Evolutionary conservation across 225 moss, liverwort and hornwort species (phyloP).

Genomic region (Anthoceros angustus): DNA sequence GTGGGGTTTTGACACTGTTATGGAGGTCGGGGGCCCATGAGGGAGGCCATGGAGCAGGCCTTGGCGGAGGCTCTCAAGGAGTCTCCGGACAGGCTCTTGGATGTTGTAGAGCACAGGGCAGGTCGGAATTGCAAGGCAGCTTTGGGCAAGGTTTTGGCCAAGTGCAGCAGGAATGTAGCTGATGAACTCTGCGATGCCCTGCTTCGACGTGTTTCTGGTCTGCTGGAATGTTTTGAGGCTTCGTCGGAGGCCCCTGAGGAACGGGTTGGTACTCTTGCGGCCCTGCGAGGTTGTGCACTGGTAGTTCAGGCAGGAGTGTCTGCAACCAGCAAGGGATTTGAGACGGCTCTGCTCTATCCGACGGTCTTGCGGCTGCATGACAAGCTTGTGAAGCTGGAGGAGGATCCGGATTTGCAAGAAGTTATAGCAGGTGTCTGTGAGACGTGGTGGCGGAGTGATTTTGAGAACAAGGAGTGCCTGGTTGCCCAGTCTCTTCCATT

Average conservation of each 20-base stretch:
- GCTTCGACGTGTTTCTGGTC: slow-evolving; percentile 13
- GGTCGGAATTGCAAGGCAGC: slow-evolving; percentile 11
- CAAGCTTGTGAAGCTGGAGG: slow-evolving; percentile 22
- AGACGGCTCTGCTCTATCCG: slow-evolving; percentile 22
- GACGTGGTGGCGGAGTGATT: slow-evolving; percentile 36
- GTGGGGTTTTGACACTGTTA: no score
- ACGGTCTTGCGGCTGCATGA: slow-evolving; percentile 25
- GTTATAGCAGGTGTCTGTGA: slow-evolving; percentile 29
- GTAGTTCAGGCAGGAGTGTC: slow-evolving; percentile 15
- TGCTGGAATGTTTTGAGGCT: slow-evolving; percentile 14
- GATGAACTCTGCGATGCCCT: slow-evolving; percentile 25
- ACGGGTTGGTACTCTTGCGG: background rate
- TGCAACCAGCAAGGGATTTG: slow-evolving; percentile 11
- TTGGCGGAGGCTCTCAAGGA: background rate
- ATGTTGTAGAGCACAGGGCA: background rate
- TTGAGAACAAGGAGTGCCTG: slow-evolving; percentile 25
- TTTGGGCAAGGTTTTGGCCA: slow-evolving; percentile 17
- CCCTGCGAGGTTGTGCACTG: slow-evolving; percentile 13
- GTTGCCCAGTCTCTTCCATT: slow-evolving; percentile 33
- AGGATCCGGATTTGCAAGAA: slow-evolving; percentile 24
- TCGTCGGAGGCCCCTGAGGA: slow-evolving; percentile 11
- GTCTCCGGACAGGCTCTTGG: background rate
- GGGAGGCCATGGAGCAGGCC: background rate
- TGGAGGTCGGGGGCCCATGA: background rate
- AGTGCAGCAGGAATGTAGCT: slow-evolving; percentile 13